Evolutionary conservation across 2,329 filamentous ascomycete genomes (phyloP).

Genomic region (Colletotrichum paranaense): DNA sequence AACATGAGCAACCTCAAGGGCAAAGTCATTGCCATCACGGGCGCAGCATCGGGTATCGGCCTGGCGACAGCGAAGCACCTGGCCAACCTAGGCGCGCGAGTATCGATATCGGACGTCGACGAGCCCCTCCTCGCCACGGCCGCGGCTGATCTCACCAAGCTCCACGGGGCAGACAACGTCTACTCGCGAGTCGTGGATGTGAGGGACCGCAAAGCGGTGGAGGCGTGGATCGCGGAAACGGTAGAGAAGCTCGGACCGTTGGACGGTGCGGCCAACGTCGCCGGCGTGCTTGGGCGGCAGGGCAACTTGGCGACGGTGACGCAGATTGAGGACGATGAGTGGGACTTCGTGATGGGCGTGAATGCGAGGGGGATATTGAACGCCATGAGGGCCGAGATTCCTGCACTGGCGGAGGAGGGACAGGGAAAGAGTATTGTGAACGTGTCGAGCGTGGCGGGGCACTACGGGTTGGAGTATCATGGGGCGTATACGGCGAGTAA

Average conservation of each 20-base stretch:
- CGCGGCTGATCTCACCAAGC: constrained; percentile 13
- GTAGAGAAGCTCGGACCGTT: constrained; percentile 48
- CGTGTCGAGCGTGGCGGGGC: constrained; percentile 53
- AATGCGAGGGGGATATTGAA: constrained; percentile 62
- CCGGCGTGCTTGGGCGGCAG: constrained; percentile 37
- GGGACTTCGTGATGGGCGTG: constrained; percentile 54
- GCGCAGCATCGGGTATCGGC: constrained; percentile 61
- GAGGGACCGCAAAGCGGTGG: constrained; percentile 23
- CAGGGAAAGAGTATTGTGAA: constrained; percentile 57
- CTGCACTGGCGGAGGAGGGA: constrained; percentile 46
- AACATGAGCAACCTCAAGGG: constrained; percentile 32
- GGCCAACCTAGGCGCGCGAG: constrained; percentile 52
- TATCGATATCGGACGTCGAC: constrained; percentile 61
- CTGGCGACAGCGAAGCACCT: constrained; percentile 57
- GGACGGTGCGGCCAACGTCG: constrained; percentile 56
- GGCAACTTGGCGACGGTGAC: constrained; percentile 32
- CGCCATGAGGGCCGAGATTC: constrained; percentile 61
- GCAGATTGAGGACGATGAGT: constrained; percentile 51
- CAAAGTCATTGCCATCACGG: constrained; percentile 61
- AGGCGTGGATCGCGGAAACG: constrained; percentile 45
- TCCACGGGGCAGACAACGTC: constrained; percentile 11
- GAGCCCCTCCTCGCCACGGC: constrained; percentile 42
- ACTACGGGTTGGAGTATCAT: constrained; percentile 45
- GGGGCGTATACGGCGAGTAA: constrained; percentile 47
- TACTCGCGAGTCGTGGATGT: constrained; percentile 27